Percentiles rank a stretch among this genome's conserved stretches.
These are phyloP conservation scores for Gilbertella persicaria DNA, from an alignment of 371 early-diverging fungal genomes.

Conservation along the genomic window DNA sequence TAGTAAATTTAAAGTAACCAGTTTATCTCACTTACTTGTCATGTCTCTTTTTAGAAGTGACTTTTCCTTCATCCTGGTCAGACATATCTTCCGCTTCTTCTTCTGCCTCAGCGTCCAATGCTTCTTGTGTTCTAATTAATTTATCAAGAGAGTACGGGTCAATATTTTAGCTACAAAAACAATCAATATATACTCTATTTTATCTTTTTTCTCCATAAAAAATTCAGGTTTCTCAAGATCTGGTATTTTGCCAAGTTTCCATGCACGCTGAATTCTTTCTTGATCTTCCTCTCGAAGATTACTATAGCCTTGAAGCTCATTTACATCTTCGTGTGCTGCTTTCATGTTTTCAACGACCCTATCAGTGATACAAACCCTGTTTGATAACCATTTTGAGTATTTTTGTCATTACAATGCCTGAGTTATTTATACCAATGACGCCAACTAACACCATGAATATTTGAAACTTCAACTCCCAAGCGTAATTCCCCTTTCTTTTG, in stretches of 20 bases:
- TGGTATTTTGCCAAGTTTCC: constrained; percentile 21
- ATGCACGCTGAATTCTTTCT: constrained; percentile 15
- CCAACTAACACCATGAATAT: constrained; percentile 15
- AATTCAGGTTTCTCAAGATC: constrained; percentile 11
- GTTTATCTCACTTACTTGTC: no score
- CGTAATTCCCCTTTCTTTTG: constrained; percentile 23
- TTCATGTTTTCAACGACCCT: constrained; percentile 21
- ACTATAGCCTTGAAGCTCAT: constrained; percentile 19
- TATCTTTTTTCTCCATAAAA: background rate
- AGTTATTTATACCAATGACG: constrained; percentile 20
- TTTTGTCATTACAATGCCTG: background rate
- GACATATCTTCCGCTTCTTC: no score
- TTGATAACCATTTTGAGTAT: no score
- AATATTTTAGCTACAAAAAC: no score
- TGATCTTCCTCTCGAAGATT: constrained; percentile 24
- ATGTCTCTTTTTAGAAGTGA: no score
- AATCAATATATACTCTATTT: constrained; percentile 1
- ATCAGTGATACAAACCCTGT: constrained; percentile 24
- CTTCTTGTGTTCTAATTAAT: no score
- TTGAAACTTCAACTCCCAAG: constrained; percentile 19
- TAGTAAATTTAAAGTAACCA: no score
- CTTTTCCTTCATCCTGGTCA: no score
- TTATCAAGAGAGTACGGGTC: no score
- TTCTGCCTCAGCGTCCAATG: no score
- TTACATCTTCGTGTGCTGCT: background rate